Evolutionary conservation across 2,329 filamentous ascomycete species (phyloP).

Genomic region (Didymellaceae sp.): DNA sequence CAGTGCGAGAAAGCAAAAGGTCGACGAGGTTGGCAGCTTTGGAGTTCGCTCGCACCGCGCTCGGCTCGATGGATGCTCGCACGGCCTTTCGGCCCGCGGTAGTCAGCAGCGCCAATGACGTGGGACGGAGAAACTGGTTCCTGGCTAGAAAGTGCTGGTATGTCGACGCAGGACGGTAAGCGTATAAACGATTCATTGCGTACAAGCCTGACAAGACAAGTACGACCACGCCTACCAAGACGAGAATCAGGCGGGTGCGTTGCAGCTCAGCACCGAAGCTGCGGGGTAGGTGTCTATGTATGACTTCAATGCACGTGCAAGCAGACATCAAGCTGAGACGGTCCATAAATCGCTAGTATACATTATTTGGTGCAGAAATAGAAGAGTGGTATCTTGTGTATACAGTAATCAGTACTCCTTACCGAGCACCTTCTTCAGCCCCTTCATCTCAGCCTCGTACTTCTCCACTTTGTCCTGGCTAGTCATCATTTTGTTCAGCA

Average conservation of each 20-base stretch:
- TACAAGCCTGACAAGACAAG: too few relatives aligned
- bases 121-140: constrained; percentile 18
- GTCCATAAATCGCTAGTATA: too few relatives aligned
- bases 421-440: constrained; percentile 73
- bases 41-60: constrained; percentile 19
- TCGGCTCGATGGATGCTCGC: constrained; percentile 18
- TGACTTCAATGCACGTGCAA: background rate
- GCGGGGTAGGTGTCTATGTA: background rate
- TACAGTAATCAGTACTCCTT: constrained; percentile 50
- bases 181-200: too few relatives aligned
- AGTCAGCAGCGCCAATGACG: constrained; percentile 19
- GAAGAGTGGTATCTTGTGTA: constrained; percentile 12
- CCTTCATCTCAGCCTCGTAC: constrained; percentile 74
- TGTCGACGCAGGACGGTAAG: background rate
- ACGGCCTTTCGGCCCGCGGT: constrained; percentile 13
- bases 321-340: background rate
- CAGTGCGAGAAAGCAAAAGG: constrained; percentile 24
- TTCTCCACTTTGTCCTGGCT: constrained; percentile 76
- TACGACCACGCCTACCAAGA: too few relatives aligned
- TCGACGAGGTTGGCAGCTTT: constrained; percentile 20
- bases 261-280: background rate
- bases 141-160: background rate
- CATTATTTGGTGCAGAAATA: background rate
- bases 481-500: constrained; percentile 74
- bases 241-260: too few relatives aligned